Conservation (phyloP, 2,329 filamentous ascomycete species). For the Trichoderma afroharzianum region DNA sequence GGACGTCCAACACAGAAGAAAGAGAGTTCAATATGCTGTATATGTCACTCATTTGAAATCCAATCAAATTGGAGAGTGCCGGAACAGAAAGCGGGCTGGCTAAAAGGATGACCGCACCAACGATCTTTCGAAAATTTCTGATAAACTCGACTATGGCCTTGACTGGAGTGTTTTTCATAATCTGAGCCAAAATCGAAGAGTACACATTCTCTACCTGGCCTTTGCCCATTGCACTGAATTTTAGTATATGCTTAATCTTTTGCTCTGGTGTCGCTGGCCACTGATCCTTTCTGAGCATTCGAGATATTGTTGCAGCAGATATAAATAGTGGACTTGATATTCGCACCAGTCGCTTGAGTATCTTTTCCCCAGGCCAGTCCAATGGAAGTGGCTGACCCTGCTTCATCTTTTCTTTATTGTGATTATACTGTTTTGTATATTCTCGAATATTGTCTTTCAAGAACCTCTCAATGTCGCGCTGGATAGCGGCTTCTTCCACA, state of each 20-base stretch:
- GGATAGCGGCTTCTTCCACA: neutral
- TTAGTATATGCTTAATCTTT: neutral
- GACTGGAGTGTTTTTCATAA: neutral
- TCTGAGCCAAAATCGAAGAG: neutral
- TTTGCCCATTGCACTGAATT: neutral
- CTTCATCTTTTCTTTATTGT: neutral
- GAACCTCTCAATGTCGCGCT: neutral
- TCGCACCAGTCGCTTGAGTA: neutral
- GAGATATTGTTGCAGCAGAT: neutral
- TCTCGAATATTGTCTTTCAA: neutral
- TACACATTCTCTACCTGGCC: neutral
- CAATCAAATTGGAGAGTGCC: neutral
- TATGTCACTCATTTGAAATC: neutral
- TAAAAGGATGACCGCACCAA: neutral
- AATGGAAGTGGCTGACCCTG: neutral
- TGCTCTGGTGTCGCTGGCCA: neutral
- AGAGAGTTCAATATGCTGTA: neutral
- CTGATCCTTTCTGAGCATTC: neutral
- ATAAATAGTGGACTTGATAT: neutral
- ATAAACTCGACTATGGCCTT: neutral
- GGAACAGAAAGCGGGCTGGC: neutral
- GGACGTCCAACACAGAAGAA: neutral
- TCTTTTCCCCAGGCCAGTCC: neutral
- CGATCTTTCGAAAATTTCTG: conserved; percentile 22
- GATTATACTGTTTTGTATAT: neutral